Conservation (phyloP, 371 early-diverging fungal species). For the Mortierella sp. region DNA sequence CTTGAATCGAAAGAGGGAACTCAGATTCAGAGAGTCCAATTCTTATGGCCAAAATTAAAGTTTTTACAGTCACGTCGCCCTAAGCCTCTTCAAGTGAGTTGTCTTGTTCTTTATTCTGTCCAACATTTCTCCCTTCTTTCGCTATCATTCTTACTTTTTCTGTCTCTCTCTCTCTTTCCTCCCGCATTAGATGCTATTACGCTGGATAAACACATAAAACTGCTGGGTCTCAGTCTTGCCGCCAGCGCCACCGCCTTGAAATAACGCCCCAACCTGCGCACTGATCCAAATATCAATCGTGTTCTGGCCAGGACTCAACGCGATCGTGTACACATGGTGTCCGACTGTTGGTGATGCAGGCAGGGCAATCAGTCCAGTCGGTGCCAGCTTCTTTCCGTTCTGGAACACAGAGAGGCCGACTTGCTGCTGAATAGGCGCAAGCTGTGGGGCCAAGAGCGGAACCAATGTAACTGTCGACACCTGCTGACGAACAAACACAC, state of each 20-base stretch:
- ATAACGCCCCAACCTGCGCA: constrained; percentile 44
- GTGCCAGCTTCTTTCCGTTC: constrained; percentile 45
- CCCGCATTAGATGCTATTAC: constrained; percentile 25
- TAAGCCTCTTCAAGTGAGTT: no score
- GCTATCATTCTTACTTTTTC: no score
- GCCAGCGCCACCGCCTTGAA: constrained; percentile 46
- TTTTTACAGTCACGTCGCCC: neutral
- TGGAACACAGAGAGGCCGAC: constrained; percentile 50
- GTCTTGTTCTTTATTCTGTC: no score
- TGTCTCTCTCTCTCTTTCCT: neutral
- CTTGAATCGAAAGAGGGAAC: constrained; percentile 41
- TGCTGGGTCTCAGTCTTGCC: constrained; percentile 54
- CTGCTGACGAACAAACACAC: constrained; percentile 28
- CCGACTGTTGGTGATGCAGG: constrained; percentile 32
- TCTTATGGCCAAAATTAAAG: constrained; percentile 5
- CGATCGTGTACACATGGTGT: constrained; percentile 48
- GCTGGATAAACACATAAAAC: constrained; percentile 49
- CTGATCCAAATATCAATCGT: constrained; percentile 52
- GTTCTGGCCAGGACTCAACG: constrained; percentile 35
- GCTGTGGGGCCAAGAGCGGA: constrained; percentile 40
- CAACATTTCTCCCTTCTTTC: no score
- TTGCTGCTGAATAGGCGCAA: constrained; percentile 46
- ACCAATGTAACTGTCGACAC: constrained; percentile 31
- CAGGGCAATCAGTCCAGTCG: constrained; percentile 26
- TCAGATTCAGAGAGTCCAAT: neutral